These are phyloP conservation scores for Phlebopus sp. DNA, from an alignment of 1,284 basidiomycete species.

Conservation along the genomic window DNA sequence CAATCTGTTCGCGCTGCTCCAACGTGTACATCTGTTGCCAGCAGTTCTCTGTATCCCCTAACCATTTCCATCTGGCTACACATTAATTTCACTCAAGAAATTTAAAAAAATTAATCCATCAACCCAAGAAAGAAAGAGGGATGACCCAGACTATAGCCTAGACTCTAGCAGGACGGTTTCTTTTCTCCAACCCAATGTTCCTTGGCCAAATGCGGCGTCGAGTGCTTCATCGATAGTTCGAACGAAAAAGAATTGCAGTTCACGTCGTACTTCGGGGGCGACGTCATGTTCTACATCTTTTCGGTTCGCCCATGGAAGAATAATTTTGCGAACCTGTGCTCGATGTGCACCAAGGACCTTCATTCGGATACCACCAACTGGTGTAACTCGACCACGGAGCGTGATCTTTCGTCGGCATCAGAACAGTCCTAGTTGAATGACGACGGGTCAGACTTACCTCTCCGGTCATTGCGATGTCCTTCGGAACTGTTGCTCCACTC, in stretches of 20 bases:
- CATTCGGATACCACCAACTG: constrained; percentile 71
- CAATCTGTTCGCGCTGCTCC: constrained; percentile 8
- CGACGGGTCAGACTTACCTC: constrained; percentile 46
- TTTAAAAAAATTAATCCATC: too few species aligned
- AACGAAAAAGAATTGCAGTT: constrained; percentile 80
- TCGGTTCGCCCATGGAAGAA: constrained; percentile 79
- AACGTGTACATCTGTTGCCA: constrained; percentile 12
- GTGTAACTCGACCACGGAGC: constrained; percentile 72
- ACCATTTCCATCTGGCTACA: constrained; percentile 6
- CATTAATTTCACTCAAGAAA: neutral
- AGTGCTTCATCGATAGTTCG: constrained; percentile 76
- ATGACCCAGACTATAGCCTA: constrained; percentile 37
- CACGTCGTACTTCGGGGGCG: constrained; percentile 63
- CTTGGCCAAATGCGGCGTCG: constrained; percentile 76
- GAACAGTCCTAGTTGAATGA: neutral
- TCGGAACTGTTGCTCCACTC: constrained; percentile 69
- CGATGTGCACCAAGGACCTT: constrained; percentile 79
- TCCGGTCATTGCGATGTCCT: constrained; percentile 79
- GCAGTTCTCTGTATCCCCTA: constrained; percentile 24
- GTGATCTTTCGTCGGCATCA: constrained; percentile 52
- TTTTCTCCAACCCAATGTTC: constrained; percentile 56
- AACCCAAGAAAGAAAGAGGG: neutral
- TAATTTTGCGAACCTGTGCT: constrained; percentile 76
- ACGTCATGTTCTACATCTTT: constrained; percentile 87
- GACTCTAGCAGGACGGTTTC: constrained; percentile 52